phyloP scores from a whole-genome alignment of 2,329 filamentous ascomycete genomes.

The Epichloe gansuensis region DNA sequence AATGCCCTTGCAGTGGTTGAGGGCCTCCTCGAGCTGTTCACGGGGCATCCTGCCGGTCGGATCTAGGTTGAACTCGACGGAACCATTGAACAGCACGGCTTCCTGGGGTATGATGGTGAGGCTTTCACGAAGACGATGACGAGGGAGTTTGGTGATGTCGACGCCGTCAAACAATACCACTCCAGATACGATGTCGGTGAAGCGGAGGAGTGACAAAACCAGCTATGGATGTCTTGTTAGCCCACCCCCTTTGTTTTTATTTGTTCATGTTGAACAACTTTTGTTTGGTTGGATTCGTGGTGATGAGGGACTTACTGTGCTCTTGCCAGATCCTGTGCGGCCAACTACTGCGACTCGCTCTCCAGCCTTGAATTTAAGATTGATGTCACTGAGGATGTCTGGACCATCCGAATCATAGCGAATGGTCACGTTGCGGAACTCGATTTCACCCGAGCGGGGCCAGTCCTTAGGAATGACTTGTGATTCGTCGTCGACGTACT shows the following conservation, averaged over 20 bases:
- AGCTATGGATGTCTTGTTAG: conserved; percentile 17
- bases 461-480: conserved; percentile 28
- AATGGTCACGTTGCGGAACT: conserved; percentile 38
- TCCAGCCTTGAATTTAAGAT: conserved; percentile 45
- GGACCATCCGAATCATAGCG: conserved; percentile 32
- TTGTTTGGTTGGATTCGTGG: background rate
- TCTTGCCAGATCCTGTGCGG: conserved; percentile 72
- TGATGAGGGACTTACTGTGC: conserved; percentile 43
- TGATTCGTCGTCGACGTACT: conserved; percentile 27
- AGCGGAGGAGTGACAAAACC: conserved; percentile 41
- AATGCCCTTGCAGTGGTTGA: conserved; percentile 49
- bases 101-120: conserved; percentile 48
- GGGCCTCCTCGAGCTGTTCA: conserved; percentile 40
- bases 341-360: conserved; percentile 70
- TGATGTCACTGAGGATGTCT: conserved; percentile 37
- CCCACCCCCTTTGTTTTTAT: too few relatives aligned
- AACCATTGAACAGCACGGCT: conserved; percentile 42
- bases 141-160: conserved; percentile 39
- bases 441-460: conserved; percentile 34
- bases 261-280: background rate
- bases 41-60: conserved; percentile 45
- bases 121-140: conserved; percentile 36
- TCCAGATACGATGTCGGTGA: conserved; percentile 38
- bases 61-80: conserved; percentile 47
- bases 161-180: conserved; percentile 42